Base-by-base conservation (phyloP, 352 stramenopile species). In the Phytophthora capsici region DNA sequence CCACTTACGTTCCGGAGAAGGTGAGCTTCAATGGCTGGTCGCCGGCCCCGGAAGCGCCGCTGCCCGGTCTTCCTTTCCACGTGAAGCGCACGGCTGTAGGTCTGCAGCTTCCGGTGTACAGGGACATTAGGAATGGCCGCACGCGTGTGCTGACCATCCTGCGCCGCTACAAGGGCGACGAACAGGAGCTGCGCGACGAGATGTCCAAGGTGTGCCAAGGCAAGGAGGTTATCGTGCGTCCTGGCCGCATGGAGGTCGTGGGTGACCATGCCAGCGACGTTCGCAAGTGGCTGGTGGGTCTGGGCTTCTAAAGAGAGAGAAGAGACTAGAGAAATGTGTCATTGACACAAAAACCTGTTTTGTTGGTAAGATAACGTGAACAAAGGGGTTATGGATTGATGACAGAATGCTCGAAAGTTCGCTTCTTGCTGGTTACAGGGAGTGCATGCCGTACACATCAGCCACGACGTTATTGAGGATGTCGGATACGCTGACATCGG, bases 21-120 rank as follows among this genome's bases (percentile, higher is more conserved):
- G 87, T 95, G 71, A 94, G 85, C 77, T 95, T 95, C 73, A 95
- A 95, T 64, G 87, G 87, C 66, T 95, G 87, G 87, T 91, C 85
- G 26, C 81, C 87, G 19, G 85, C 87, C 37, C 83, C 85, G 4
- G 84, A 88, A 66, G 59, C 73, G 53, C 84, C 86, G 44, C 63
- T 94, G 50, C 69, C 82, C 1, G 72, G 73, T 38, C 43, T 95
- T 28, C 87, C 86, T 26, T 94, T 94, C 71, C 60, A 77, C 34
- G 82, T 96, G 22, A 93, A 94, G 82, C 86, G 88, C 66, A 96
- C 88, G 47, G 79, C 83, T 25, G 64, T 87, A 34, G 87, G 87
- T 4, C 56, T 91, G 57, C 88, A 96, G 65, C 73, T 96, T 28
- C 88, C 88, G 16, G 87, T 96, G 69, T 96, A 96, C 80, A 82